Evolutionary conservation across 2,329 filamentous ascomycete genomes (phyloP).

Genomic region (Alternaria sp.): DNA sequence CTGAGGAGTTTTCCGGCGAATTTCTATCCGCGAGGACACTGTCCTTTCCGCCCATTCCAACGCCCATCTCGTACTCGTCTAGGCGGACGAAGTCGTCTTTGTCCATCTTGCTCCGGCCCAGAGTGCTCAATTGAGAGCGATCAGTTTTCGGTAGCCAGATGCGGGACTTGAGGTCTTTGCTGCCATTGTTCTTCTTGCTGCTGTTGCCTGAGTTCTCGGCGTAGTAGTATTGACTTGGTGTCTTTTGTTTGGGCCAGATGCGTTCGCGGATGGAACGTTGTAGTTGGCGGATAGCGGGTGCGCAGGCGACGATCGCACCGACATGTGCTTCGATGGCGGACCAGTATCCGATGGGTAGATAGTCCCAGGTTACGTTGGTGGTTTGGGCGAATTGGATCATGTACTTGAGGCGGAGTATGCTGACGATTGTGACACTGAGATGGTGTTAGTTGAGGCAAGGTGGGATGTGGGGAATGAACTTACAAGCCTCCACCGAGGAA

Average conservation of each 20-base stretch:
- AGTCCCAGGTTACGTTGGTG: conserved; percentile 49
- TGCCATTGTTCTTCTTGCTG: neutral
- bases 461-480: conserved; percentile 12
- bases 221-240: neutral
- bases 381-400: conserved; percentile 53
- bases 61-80: neutral
- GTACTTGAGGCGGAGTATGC: conserved; percentile 51
- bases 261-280: conserved; percentile 13
- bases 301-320: conserved; percentile 34
- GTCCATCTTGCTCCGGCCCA: neutral
- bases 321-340: conserved; percentile 35
- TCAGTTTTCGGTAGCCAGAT: neutral
- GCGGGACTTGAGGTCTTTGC: neutral
- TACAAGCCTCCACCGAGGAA: conserved; percentile 50
- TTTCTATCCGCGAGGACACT: neutral
- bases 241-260: neutral
- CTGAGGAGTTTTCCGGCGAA: neutral
- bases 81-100: conserved; percentile 4
- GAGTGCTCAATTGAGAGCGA: neutral
- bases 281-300: conserved; percentile 17
- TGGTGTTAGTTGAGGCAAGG: neutral
- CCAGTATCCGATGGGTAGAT: conserved; percentile 37
- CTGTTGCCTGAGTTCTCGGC: neutral
- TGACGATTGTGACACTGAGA: conserved; percentile 53
- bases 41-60: neutral